phyloP scores from a whole-genome alignment of 805 yeast species.

The Zygotorulaspora florentina region DNA sequence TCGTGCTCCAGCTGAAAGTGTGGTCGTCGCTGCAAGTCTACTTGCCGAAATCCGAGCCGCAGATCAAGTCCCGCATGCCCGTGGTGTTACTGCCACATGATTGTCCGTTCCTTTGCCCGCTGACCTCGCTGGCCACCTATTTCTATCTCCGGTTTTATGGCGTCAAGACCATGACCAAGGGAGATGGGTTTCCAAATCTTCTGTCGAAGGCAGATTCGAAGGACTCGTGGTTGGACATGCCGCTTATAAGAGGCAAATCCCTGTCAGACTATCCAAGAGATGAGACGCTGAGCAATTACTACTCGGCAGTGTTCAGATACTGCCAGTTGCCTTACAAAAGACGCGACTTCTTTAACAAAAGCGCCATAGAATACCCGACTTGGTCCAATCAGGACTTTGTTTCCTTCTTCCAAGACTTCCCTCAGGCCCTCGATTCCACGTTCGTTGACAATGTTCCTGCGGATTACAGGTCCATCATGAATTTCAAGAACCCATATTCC shows the following conservation, averaged over 20 bases:
- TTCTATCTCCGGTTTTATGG: conserved; percentile 32
- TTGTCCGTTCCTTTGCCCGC: conserved; percentile 30
- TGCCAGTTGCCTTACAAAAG: conserved; percentile 32
- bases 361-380: conserved; percentile 15
- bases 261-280: conserved; percentile 30
- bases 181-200: conserved; percentile 33
- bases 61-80: conserved; percentile 13
- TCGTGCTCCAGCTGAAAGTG: conserved; percentile 3
- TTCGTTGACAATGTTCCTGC: conserved; percentile 24
- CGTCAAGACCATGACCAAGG: conserved; percentile 19
- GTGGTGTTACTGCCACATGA: conserved; percentile 22
- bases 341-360: conserved; percentile 23
- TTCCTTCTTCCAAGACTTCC: conserved; percentile 5
- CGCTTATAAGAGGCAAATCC: conserved; percentile 28
- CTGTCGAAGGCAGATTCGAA: conserved; percentile 7
- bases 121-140: conserved; percentile 30
- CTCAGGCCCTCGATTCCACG: conserved; percentile 4
- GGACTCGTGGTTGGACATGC: conserved; percentile 20
- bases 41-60: conserved; percentile 7
- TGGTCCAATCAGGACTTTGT: conserved; percentile 14
- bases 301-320: conserved; percentile 29
- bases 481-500: conserved; percentile 14
- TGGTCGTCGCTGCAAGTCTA: conserved; percentile 12
- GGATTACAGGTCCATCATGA: conserved; percentile 24
- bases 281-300: conserved; percentile 27